Evolutionary conservation across 257 asterid genomes (phyloP), one percentile per base, ranked within the genome.

Genomic region (Lycium barbarum): DNA sequence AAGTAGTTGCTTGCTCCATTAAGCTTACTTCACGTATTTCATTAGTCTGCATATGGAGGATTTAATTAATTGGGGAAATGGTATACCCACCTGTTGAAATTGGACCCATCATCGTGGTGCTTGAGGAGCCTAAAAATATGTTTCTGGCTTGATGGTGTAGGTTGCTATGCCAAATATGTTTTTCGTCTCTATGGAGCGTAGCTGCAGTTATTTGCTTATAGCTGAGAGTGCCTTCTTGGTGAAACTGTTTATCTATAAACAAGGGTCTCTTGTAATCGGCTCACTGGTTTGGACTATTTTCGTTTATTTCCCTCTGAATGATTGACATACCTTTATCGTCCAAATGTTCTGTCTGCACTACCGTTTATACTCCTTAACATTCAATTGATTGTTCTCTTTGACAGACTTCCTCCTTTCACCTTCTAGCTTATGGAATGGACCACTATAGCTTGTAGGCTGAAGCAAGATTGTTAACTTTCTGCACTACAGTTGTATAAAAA

Each of bases 191-290:
- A 5, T 26, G 82, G 33, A 53, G 26, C 20, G 9, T 51, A 35
- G 65, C 65, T 53, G 82, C 26, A 51, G 65, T 51, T 53, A 47
- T 53, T 78, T 78, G 82, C 82, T 26, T 49, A 53, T 53, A 78
- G 15, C 63, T 26, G 81, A 26, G 45, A 76, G 22, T 22, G 47
- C 65, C 65, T 4, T 14, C 47, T 54, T 14, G 33, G 65, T 26
- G 82, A 53, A 49, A 78, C 63, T 78, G 22, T 78, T 26, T 10
- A 26, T 53, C 1, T 53, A 33, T 76, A 9, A 51, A 76, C 33
- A 26, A 26, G 33, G 33, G 33, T 26, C 33, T 26, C 33, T 26
- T 26, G 63, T 26, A 26, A 26, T 26, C 1, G 33, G 1, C 33
- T 26, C 33, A 26, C 1, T 26, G 33, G 33, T 26, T 78, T 26